Base-by-base conservation (phyloP, 108 stramenopile genomes). In the Heterococcus sp. region DNA sequence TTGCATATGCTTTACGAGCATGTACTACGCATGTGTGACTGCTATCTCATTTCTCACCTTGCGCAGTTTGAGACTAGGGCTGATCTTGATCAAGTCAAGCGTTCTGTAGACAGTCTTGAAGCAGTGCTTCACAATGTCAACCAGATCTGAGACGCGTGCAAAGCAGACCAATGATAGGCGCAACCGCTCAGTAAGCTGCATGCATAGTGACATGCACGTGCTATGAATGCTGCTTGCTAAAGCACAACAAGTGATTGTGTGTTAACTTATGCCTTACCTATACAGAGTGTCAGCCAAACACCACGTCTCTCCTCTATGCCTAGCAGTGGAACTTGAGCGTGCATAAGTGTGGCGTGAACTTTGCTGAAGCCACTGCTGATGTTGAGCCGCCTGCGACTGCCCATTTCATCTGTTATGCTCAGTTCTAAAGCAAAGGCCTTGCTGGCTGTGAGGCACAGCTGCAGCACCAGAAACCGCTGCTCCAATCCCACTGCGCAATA, bases 381-480 rank as follows among this genome's bases (percentile, higher is more conserved):
- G 5, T 72, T 72, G 27, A 81, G 37, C 31, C 79, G 68, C 72
- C 79, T 63, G 32, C 72, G 39, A 27, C 66, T 81, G 1, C 79
- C 79, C 2, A 38, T 38, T n/a, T 35, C 36, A 29, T 81, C 79
- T 32, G 79, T 81, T 65, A 81, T 28, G 32, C 39, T 72, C 3
- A 81, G 79, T n/a, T 81, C 79, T n/a, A 81, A 26, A 1, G 79
- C 72, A 37, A 81, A 81, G 35, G 79, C 72, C 79, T 73, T 72
- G 0, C 36, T 38, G 2, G 71, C 35, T 8, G 71, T 72, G 46
- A 58, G 46, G 46, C 46, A 58, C 37, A 81, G 64, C 72, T 81
- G 79, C 32, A 81, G 3, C 37, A 70, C 79, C 14, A 81, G 72
- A 38, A 37, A 36, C 14, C 79, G 72, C 72, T 81, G 79, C 65